Conservation (phyloP, 768 basidiomycete genomes). For the Baorangia bicolor region DNA sequence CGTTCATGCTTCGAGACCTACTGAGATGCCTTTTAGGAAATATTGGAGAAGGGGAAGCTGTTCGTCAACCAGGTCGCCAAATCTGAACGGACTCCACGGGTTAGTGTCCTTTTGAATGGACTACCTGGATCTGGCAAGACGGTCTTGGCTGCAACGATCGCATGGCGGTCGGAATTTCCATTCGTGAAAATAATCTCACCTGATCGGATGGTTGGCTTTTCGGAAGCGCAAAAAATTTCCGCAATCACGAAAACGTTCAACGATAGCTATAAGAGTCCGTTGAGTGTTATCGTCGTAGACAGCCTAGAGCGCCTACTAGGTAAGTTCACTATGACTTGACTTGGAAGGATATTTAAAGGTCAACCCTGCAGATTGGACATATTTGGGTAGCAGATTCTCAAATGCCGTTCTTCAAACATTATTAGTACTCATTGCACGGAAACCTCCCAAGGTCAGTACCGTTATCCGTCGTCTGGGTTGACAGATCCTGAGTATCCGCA, state of each 20-base stretch:
- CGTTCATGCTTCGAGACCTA: not conserved
- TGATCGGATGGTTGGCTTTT: slow-evolving; percentile 94
- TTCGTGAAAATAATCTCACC: slow-evolving; percentile 98
- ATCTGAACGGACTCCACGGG: slow-evolving; percentile 87
- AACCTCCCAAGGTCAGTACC: slow-evolving; percentile 81
- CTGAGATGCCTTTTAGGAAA: slow-evolving; percentile 51
- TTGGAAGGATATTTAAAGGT: slow-evolving; percentile 5
- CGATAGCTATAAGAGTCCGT: slow-evolving; percentile 96
- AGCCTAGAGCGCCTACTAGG: slow-evolving; percentile 91
- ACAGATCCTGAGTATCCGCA: slow-evolving; percentile 9
- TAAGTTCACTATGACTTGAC: slow-evolving; percentile 34
- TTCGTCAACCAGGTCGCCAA: slow-evolving; percentile 93
- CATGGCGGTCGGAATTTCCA: slow-evolving; percentile 89
- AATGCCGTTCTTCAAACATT: slow-evolving; percentile 90
- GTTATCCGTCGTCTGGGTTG: not conserved
- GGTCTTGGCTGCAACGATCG: slow-evolving; percentile 91
- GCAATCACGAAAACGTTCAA: slow-evolving; percentile 90
- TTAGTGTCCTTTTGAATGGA: slow-evolving; percentile 87
- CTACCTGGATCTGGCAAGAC: slow-evolving; percentile 93
- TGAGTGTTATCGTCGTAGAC: slow-evolving; percentile 95
- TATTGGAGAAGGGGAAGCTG: slow-evolving; percentile 81
- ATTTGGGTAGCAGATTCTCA: slow-evolving; percentile 95
- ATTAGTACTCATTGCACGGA: slow-evolving; percentile 80
- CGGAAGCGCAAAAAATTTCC: slow-evolving; percentile 88
- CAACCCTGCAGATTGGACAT: slow-evolving; percentile 79